Evolutionary conservation across 257 asterid species (phyloP).

Genomic region (Solanum verrucosum): DNA sequence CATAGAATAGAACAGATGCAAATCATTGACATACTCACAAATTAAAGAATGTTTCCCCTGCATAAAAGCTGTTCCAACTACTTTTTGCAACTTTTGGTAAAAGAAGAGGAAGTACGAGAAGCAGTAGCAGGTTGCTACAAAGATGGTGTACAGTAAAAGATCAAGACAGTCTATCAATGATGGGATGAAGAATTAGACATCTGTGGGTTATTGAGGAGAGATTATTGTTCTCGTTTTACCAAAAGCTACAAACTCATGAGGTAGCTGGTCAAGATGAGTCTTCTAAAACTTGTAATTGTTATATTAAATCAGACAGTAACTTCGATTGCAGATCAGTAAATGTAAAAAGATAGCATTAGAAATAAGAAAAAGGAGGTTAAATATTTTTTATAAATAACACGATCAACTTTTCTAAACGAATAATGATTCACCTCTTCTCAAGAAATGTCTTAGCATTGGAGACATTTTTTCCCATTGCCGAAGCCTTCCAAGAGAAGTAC

Average conservation of each 20-base stretch:
- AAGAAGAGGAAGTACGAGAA: neutral
- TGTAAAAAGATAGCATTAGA: neutral
- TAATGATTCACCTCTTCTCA: constrained; percentile 65
- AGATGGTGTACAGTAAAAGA: neutral
- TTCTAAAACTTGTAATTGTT: neutral
- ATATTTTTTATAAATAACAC: neutral
- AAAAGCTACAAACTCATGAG: neutral
- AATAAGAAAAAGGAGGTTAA: neutral
- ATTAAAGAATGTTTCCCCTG: neutral
- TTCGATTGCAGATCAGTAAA: neutral
- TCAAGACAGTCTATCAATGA: neutral
- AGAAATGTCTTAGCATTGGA: constrained; percentile 97
- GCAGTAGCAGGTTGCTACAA: neutral
- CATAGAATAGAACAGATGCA: neutral
- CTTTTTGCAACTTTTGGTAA: neutral
- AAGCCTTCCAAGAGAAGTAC: constrained; percentile 98
- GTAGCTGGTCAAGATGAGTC: neutral
- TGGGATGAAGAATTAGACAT: neutral
- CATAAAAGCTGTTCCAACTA: neutral
- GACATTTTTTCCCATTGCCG: constrained; percentile 99
- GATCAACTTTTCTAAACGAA: neutral
- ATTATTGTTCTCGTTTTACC: neutral
- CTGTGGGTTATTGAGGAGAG: neutral
- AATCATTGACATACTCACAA: neutral
- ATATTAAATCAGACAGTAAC: neutral